These are phyloP conservation scores for Lepidium aucheri DNA, from an alignment of 345 rosid genomes.

Conservation along the genomic window DNA sequence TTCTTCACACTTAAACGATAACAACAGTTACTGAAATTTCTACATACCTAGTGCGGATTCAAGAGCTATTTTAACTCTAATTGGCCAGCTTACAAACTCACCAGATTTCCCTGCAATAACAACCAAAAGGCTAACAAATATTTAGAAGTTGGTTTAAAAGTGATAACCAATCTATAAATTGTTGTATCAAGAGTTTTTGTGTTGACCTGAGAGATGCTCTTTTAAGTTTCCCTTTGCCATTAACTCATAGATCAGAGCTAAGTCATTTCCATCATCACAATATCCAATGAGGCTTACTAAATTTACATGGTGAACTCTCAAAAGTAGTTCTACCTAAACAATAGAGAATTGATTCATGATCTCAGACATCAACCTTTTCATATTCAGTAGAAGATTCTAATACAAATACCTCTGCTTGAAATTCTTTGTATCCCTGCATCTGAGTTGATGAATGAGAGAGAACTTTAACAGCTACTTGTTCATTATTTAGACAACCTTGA, in stretches of 20 bases:
- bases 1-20: background rate
- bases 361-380: background rate
- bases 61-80: constrained; percentile 32
- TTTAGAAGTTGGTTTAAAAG: background rate
- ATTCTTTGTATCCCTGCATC: constrained; percentile 28
- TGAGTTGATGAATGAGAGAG: constrained; percentile 22
- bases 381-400: background rate
- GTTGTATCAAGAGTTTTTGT: too few species aligned
- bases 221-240: constrained; percentile 39
- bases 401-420: constrained; percentile 30
- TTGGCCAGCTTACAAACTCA: constrained; percentile 21
- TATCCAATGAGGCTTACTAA: constrained; percentile 40
- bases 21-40: background rate
- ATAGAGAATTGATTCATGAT: background rate
- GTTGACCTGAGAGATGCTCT: constrained; percentile 37
- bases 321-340: constrained; percentile 29
- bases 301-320: constrained; percentile 43
- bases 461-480: constrained; percentile 38
- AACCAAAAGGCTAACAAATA: background rate
- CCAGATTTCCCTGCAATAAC: constrained; percentile 11
- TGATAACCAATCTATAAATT: background rate
- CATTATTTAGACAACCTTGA: constrained; percentile 20
- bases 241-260: constrained; percentile 41
- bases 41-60: constrained; percentile 35
- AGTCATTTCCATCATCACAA: constrained; percentile 34